Evolutionary conservation across 306 rosid species (phyloP).

Genomic region (Acmispon strigosus): DNA sequence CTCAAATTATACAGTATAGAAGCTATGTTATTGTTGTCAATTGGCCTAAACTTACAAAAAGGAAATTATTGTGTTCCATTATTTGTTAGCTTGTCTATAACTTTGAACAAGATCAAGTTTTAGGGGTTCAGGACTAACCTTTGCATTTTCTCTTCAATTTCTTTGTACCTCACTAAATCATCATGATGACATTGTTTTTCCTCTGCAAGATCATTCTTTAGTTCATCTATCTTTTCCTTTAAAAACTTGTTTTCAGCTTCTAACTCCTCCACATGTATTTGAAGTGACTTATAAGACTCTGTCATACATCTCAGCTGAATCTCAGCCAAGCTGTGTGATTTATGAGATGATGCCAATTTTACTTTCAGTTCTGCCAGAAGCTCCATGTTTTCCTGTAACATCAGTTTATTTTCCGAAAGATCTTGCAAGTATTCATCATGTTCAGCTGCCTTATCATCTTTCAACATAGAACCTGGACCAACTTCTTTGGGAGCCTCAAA

Average conservation of each 20-base stretch:
- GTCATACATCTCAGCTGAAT: conserved; percentile 92
- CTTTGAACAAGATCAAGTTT: background rate
- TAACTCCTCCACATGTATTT: conserved; percentile 52
- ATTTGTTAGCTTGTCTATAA: background rate
- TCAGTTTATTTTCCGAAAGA: conserved; percentile 33
- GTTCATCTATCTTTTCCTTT: conserved; percentile 46
- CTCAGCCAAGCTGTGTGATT: conserved; percentile 61
- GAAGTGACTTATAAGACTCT: conserved; percentile 79
- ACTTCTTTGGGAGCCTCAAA: conserved; percentile 51
- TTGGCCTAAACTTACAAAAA: background rate
- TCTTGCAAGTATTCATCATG: conserved; percentile 49
- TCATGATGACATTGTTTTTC: conserved; percentile 58
- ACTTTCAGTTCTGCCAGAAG: conserved; percentile 59
- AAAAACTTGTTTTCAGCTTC: conserved; percentile 58
- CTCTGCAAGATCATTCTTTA: conserved; percentile 53
- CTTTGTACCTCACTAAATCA: conserved; percentile 52
- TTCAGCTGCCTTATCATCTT: conserved; percentile 34
- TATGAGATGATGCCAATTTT: conserved; percentile 56
- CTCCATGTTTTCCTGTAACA: conserved; percentile 56
- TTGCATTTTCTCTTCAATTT: conserved; percentile 58
- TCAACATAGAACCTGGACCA: conserved; percentile 37
- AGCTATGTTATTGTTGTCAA: background rate
- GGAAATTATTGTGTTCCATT: background rate
- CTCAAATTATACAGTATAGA: background rate
- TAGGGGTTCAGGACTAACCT: conserved; percentile 40